These are phyloP conservation scores for Stevia rebaudiana DNA, from an alignment of 140 eudicot species.

Conservation along the genomic window DNA sequence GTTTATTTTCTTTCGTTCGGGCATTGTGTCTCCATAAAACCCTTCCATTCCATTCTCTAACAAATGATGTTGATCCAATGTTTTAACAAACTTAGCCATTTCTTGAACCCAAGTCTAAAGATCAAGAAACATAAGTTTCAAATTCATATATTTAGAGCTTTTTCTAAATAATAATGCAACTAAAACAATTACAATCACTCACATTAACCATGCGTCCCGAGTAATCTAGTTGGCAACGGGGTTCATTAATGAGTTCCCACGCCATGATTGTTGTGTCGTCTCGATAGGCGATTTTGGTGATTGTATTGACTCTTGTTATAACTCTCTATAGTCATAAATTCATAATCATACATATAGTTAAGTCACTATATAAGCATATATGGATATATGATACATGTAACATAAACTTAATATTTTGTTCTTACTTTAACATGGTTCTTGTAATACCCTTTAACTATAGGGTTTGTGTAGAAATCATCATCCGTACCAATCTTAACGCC, in stretches of 20 bases:
- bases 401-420: neutral
- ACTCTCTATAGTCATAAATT: slow-evolving; percentile 39
- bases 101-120: slow-evolving; percentile 62
- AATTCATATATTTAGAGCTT: neutral
- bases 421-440: slow-evolving; percentile 51
- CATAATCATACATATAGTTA: neutral
- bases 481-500: slow-evolving; percentile 35
- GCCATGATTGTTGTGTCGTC: slow-evolving; percentile 73
- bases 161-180: neutral
- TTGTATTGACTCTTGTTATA: slow-evolving; percentile 49
- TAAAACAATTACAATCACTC: neutral
- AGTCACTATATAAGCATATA: neutral
- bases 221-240: slow-evolving; percentile 58
- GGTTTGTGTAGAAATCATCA: slow-evolving; percentile 60
- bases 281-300: slow-evolving; percentile 42
- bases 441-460: slow-evolving; percentile 40
- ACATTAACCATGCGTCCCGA: slow-evolving; percentile 58
- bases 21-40: slow-evolving; percentile 59
- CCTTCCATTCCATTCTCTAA: slow-evolving; percentile 77
- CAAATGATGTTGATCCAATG: slow-evolving; percentile 47
- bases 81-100: slow-evolving; percentile 57
- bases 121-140: neutral
- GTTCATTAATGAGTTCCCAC: slow-evolving; percentile 80
- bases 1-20: slow-evolving; percentile 43
- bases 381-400: neutral